Percentiles rank a stretch among this genome's conserved stretches.
Conservation (phyloP, 306 rosid genomes). For the Acacia melanoxylon region DNA sequence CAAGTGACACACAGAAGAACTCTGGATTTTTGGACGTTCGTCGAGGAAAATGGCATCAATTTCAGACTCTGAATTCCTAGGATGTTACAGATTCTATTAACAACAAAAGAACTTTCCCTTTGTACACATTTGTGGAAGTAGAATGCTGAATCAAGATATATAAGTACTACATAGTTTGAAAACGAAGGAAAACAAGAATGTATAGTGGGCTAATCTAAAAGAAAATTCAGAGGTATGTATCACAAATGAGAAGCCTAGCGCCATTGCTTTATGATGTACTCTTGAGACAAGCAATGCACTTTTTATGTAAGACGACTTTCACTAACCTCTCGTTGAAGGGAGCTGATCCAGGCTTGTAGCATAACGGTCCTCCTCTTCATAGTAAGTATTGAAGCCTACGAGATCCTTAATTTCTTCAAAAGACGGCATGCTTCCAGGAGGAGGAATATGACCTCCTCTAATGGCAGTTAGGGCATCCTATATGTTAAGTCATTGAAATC, state of each 20-base stretch:
- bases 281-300: no score
- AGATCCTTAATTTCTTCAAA: constrained; percentile 88
- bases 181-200: neutral
- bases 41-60: no score
- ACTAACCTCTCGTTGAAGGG: constrained; percentile 64
- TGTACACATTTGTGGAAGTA: neutral
- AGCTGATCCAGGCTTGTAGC: constrained; percentile 46
- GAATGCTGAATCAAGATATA: constrained; percentile 7
- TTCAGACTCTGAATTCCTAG: neutral
- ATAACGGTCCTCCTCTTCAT: constrained; percentile 90
- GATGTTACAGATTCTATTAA: constrained; percentile 20
- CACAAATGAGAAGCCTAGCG: constrained; percentile 19
- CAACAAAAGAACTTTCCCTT: neutral
- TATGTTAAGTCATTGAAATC: constrained; percentile 31
- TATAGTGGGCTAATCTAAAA: constrained; percentile 7
- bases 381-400: constrained; percentile 81
- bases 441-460: constrained; percentile 88
- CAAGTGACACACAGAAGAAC: neutral
- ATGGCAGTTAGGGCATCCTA: constrained; percentile 83
- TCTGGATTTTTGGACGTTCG: no score
- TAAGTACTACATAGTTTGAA: neutral
- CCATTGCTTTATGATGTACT: neutral
- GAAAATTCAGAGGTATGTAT: constrained; percentile 1
- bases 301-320: constrained; percentile 19
- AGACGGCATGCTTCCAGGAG: constrained; percentile 95